These are phyloP conservation scores for Barnettozyma botsteinii DNA, from an alignment of 805 yeast genomes.

Conservation along the genomic window DNA sequence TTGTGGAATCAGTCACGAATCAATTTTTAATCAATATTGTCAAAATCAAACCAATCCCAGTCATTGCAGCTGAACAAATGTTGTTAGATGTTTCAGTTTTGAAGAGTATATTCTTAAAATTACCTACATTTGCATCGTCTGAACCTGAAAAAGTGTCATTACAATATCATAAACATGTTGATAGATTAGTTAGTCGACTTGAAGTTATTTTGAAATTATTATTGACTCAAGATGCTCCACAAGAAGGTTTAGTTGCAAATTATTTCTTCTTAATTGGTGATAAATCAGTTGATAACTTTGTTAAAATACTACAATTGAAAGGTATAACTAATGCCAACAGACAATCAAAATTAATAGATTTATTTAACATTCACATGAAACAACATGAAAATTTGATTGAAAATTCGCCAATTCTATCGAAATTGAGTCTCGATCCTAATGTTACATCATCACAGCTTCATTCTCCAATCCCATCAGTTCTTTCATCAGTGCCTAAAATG, in stretches of 20 bases:
- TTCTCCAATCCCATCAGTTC: background rate
- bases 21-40: constrained; percentile 54
- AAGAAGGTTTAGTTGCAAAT: constrained; percentile 52
- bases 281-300: constrained; percentile 53
- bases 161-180: constrained; percentile 39
- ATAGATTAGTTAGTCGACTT: constrained; percentile 35
- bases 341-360: constrained; percentile 20
- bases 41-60: constrained; percentile 61
- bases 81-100: constrained; percentile 64
- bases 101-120: constrained; percentile 42
- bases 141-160: constrained; percentile 17
- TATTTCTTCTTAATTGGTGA: constrained; percentile 68
- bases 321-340: constrained; percentile 34
- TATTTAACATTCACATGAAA: constrained; percentile 24
- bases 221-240: constrained; percentile 61
- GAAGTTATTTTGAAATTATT: constrained; percentile 67
- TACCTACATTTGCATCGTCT: constrained; percentile 18
- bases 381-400: constrained; percentile 24
- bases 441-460: background rate
- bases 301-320: constrained; percentile 59
- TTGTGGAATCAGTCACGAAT: constrained; percentile 57
- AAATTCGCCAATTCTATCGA: constrained; percentile 24
- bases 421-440: constrained; percentile 14
- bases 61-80: constrained; percentile 73
- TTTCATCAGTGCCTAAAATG: constrained; percentile 7